phyloP scores from a whole-genome alignment of 2,329 filamentous ascomycete genomes.

The Moelleriella libera region DNA sequence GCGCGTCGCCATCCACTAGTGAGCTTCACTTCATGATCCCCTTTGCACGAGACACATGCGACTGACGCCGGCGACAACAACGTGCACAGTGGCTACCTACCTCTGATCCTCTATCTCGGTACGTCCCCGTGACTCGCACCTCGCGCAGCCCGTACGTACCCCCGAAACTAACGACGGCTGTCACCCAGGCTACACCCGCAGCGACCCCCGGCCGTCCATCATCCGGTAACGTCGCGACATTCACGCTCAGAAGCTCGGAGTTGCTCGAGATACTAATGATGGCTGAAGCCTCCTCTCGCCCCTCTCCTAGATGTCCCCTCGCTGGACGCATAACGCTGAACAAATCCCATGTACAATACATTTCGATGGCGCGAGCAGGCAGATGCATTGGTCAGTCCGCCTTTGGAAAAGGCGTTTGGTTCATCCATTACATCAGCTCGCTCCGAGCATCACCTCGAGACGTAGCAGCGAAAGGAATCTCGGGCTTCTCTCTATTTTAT shows the following conservation, averaged over 20 bases:
- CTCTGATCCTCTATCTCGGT: conserved; percentile 94
- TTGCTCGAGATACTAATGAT: too few relatives aligned
- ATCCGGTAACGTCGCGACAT: conserved; percentile 31
- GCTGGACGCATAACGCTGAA: not conserved
- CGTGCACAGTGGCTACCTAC: conserved; percentile 69
- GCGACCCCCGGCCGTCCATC: conserved; percentile 71
- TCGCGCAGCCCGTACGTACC: too few relatives aligned
- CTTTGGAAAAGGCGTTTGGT: too few relatives aligned
- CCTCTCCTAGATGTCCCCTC: conserved; percentile 33
- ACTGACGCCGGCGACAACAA: conserved; percentile 17
- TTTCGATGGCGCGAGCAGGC: not conserved
- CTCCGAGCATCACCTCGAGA: too few relatives aligned
- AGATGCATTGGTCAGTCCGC: not conserved
- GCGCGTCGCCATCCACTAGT: conserved; percentile 92
- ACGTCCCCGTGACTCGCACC: conserved; percentile 24
- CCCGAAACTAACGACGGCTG: conserved; percentile 13
- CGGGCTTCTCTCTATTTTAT: too few relatives aligned
- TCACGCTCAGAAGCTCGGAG: conserved; percentile 9
- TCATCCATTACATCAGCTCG: too few relatives aligned
- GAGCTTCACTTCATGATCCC: conserved; percentile 19
- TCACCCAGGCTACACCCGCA: conserved; percentile 74
- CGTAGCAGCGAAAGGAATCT: too few relatives aligned
- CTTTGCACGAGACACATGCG: too few relatives aligned
- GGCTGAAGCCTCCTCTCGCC: conserved; percentile 50
- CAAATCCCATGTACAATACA: not conserved